Conservation (phyloP, 345 rosid species). For the Populus nigra region DNA sequence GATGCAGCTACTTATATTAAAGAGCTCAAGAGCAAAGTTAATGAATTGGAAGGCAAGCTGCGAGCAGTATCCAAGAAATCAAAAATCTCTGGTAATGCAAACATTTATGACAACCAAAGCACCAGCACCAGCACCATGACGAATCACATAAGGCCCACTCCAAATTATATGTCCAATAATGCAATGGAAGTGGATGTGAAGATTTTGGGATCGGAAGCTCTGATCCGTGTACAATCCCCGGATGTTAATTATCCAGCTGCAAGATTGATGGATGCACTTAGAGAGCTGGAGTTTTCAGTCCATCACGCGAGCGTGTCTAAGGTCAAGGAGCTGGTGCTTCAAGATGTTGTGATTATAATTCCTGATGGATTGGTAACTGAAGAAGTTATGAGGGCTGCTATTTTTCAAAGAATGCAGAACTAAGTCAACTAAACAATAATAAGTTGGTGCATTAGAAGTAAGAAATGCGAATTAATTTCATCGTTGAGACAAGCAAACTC, state of each 20-base stretch:
- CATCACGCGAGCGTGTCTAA: constrained; percentile 48
- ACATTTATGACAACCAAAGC: constrained; percentile 3
- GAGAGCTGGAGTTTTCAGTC: constrained; percentile 43
- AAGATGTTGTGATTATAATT: constrained; percentile 42
- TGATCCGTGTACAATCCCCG: constrained; percentile 42
- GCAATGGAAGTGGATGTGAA: constrained; percentile 47
- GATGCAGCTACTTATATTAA: constrained; percentile 72
- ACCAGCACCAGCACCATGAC: background rate
- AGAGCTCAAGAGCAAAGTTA: constrained; percentile 51
- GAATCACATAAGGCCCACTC: constrained; percentile 6
- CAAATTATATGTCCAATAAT: background rate
- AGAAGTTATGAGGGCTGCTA: constrained; percentile 32
- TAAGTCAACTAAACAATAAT: background rate
- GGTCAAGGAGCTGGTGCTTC: constrained; percentile 43
- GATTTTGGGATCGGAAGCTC: constrained; percentile 48
- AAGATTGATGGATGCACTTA: constrained; percentile 43
- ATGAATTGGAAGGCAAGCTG: constrained; percentile 45
- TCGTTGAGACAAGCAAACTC: background rate
- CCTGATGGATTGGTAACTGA: constrained; percentile 29
- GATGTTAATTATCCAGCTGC: constrained; percentile 47
- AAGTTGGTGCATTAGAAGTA: background rate
- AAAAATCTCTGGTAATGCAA: background rate
- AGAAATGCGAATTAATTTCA: background rate
- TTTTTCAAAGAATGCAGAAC: constrained; percentile 25
- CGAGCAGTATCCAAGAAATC: constrained; percentile 3